These are phyloP conservation scores for Austroboletus eburneus DNA, from an alignment of 768 basidiomycete genomes.

Conservation along the genomic window DNA sequence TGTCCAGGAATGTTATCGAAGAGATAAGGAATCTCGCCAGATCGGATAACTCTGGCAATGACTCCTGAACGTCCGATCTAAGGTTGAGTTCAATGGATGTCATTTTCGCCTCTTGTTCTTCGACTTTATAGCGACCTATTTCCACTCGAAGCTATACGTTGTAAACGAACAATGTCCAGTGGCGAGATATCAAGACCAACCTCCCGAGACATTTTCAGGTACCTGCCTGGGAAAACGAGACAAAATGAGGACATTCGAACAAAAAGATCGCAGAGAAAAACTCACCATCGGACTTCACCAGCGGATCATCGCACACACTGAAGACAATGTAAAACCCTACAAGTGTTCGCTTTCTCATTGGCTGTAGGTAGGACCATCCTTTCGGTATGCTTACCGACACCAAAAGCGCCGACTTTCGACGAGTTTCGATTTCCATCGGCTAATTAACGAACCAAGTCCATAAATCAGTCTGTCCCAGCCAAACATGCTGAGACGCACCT, in stretches of 20 bases:
- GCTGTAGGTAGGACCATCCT: not conserved
- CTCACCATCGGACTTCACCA: constrained; percentile 11
- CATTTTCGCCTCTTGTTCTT: not conserved
- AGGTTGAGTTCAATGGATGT: not conserved
- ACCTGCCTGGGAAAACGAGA: too few relatives aligned
- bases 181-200: too few relatives aligned
- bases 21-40: constrained; percentile 45
- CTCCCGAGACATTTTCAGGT: too few relatives aligned
- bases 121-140: constrained; percentile 3
- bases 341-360: not conserved
- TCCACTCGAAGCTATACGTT: constrained; percentile 35
- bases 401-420: constrained; percentile 15
- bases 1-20: constrained; percentile 45
- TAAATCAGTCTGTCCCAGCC: not conserved
- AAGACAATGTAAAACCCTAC: constrained; percentile 17
- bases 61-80: constrained; percentile 32
- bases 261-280: too few relatives aligned
- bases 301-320: constrained; percentile 13
- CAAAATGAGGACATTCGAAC: too few relatives aligned
- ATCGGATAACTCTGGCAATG: constrained; percentile 42
- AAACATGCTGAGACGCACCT: constrained; percentile 2
- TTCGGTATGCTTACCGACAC: constrained; percentile 7
- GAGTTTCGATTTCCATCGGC: constrained; percentile 10
- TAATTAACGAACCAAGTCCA: not conserved
- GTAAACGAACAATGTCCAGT: not conserved